Evolutionary conservation across 83 land plant species (phyloP).

Genomic region (Thuja plicata): DNA sequence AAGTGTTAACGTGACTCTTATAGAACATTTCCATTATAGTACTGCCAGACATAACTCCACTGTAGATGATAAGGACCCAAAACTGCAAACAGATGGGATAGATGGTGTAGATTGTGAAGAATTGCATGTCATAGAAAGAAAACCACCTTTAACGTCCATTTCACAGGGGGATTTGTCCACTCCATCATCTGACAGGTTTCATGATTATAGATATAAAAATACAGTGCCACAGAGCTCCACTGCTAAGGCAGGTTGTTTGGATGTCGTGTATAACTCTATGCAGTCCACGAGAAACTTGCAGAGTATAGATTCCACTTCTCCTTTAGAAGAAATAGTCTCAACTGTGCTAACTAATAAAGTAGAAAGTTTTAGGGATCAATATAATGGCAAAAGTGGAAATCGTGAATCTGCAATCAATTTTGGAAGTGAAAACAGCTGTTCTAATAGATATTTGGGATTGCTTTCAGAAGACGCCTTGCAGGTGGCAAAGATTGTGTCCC

Average conservation of each 20-base stretch:
- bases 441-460: neutral
- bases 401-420: neutral
- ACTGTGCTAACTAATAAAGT: neutral
- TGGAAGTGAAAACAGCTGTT: neutral
- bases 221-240: neutral
- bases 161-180: neutral
- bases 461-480: neutral
- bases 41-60: slow-evolving; percentile 41
- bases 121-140: neutral
- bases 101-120: slow-evolving; percentile 2
- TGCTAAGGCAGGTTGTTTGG: neutral
- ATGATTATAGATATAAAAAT: neutral
- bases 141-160: neutral
- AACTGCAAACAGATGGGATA: neutral
- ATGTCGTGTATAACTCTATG: neutral
- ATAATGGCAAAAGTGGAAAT: neutral
- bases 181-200: neutral
- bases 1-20: slow-evolving; percentile 40
- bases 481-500: slow-evolving; percentile 11
- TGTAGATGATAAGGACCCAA: slow-evolving; percentile 1
- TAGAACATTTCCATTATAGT: slow-evolving; percentile 44
- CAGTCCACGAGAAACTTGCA: neutral
- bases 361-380: neutral
- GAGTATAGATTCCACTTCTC: neutral
- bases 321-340: neutral